Conservation (phyloP, 2,329 filamentous ascomycete genomes). For the Sarocladiaceae sp. region DNA sequence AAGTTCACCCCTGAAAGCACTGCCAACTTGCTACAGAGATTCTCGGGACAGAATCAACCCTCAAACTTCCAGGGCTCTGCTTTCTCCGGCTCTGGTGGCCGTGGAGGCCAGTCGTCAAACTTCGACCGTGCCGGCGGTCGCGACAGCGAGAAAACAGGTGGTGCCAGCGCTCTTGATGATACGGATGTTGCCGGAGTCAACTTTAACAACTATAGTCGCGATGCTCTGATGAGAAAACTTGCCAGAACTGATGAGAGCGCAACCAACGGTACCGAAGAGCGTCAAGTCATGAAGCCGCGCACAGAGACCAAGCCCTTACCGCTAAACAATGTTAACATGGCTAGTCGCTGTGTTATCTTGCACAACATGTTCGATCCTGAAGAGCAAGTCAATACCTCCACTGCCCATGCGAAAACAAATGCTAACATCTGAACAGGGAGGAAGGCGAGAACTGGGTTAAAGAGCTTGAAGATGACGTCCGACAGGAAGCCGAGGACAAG, state of each 20-base stretch:
- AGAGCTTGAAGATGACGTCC: constrained; percentile 90
- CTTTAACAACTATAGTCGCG: constrained; percentile 98
- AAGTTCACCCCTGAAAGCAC: constrained; percentile 99
- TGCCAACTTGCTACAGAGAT: constrained; percentile 77
- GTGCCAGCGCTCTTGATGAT: constrained; percentile 92
- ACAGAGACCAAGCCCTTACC: constrained; percentile 74
- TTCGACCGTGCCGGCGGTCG: constrained; percentile 90
- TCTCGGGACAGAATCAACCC: constrained; percentile 60
- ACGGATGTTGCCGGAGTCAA: constrained; percentile 97
- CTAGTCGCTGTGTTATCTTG: constrained; percentile 87
- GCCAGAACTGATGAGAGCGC: constrained; percentile 85
- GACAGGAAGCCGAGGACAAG: constrained; percentile 86
- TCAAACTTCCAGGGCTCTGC: constrained; percentile 75
- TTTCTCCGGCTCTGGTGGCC: constrained; percentile 86
- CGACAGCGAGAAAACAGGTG: constrained; percentile 84
- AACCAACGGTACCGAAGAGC: constrained; percentile 61
- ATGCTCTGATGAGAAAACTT: constrained; percentile 97
- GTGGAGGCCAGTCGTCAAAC: constrained; percentile 76
- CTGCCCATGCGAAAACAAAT: background rate
- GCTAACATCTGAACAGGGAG: constrained; percentile 58
- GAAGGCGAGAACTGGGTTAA: constrained; percentile 86
- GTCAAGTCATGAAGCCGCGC: constrained; percentile 71
- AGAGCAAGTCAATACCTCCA: constrained; percentile 62
- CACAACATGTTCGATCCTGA: constrained; percentile 93
- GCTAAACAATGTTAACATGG: constrained; percentile 77